A percentile compares a stretch with the other conserved stretches of the same genome.
Evolutionary conservation across 2,329 filamentous ascomycete species (phyloP).

Genomic region (Epichloe scottii): DNA sequence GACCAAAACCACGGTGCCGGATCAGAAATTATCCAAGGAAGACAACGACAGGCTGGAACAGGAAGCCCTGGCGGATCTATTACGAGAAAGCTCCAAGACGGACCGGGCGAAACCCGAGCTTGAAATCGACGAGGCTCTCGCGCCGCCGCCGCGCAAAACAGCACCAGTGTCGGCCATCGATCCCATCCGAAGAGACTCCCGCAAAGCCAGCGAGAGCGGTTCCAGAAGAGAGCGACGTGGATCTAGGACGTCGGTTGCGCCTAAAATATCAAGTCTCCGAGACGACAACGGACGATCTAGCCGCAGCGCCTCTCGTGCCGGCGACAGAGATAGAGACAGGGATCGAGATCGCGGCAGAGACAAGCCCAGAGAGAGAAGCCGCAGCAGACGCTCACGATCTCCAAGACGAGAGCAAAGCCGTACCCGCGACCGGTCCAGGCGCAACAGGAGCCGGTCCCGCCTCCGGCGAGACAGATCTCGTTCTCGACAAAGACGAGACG

Average conservation of each 20-base stretch:
- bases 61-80: conserved; percentile 43
- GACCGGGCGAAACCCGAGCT: conserved; percentile 37
- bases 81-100: conserved; percentile 44
- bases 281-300: conserved; percentile 19
- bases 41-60: conserved; percentile 45
- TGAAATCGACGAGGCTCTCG: conserved; percentile 43
- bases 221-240: conserved; percentile 23
- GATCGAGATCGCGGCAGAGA: conserved; percentile 5
- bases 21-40: conserved; percentile 42
- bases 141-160: conserved; percentile 40
- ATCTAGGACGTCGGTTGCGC: conserved; percentile 15
- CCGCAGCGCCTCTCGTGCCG: conserved; percentile 21
- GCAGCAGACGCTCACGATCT: conserved; percentile 24
- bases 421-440: conserved; percentile 20
- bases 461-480: conserved; percentile 26
- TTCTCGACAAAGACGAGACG: conserved; percentile 24
- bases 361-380: conserved; percentile 18
- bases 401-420: conserved; percentile 24
- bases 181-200: conserved; percentile 34
- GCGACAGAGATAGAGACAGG: neutral
- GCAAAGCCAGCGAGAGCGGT: conserved; percentile 22
- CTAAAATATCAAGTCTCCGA: conserved; percentile 12
- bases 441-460: conserved; percentile 25
- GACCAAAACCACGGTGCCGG: conserved; percentile 27
- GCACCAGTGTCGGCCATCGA: conserved; percentile 46